Base-by-base conservation (phyloP, 2,329 filamentous ascomycete genomes). In the Pseudogymnoascus sp. region DNA sequence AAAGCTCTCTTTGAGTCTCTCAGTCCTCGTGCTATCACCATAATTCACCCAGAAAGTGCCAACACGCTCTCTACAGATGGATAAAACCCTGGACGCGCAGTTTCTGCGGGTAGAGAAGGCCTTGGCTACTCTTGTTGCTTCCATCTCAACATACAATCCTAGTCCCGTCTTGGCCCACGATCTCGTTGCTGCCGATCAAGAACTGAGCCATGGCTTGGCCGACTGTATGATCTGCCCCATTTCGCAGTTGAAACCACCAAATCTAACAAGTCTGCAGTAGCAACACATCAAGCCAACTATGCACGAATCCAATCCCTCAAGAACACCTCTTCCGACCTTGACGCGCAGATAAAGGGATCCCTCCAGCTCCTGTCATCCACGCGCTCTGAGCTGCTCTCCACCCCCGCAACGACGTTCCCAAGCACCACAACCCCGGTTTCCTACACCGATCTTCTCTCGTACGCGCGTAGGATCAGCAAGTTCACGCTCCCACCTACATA, bases 131-230 rank as follows among this genome's bases (percentile, higher is more conserved):
- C 79, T 96, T 36, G 87, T 92, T 69, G 89, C 92, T 73, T 93
- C 90, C 0, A 89, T 96, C 66, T 82, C 89, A 5, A 89, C 91
- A 67, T 93, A 93, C 76, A 91, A 92, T 70, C 90, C 91, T 0
- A 90, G 88, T 5, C 78, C 84, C 4, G 75, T 80, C 37, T 84
- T 87, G 25, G 89, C 88, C 5, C 78, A 84, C 63, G 88, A 92
- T 67, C 84, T 96, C 8, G 79, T 89, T 16, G 78, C 81, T 6
- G 90, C 90, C 23, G 89, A 96, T 72, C 78, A 81, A 44, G 84
- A 88, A 65, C 81, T 96, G 50, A 82, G 79, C 68, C 78, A 81
- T 67, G 85, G 88, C 4, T 79, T 96, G 2, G 81, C 87, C 69
- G 79, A 88, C 73, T 78, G 89, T 90, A 78, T 62, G 72, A 70